Evolutionary conservation across 495 filamentous ascomycete species (phyloP).

Genomic region (Neurospora discreta): DNA sequence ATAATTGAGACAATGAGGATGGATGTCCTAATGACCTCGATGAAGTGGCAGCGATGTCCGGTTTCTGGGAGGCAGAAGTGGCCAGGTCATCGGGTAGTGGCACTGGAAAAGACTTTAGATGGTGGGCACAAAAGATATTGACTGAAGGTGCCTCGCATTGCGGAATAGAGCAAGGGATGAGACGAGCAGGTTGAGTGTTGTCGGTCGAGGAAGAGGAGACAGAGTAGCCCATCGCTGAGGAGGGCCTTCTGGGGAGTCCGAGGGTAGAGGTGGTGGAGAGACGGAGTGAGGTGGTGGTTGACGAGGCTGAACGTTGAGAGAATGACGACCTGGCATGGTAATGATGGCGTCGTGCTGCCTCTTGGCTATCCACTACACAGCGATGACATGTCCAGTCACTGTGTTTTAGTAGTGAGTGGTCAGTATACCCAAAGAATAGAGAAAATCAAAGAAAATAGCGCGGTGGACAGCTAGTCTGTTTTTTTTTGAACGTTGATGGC

Average conservation of each 20-base stretch:
- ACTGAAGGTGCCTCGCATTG: neutral
- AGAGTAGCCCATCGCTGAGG: neutral
- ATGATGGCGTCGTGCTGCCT: neutral
- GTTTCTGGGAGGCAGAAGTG: neutral
- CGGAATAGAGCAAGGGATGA: neutral
- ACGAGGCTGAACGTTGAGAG: neutral
- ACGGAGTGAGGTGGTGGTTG: neutral
- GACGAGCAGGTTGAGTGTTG: neutral
- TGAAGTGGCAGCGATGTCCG: neutral
- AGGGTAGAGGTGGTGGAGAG: neutral
- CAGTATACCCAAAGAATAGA: neutral
- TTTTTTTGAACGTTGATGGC: neutral
- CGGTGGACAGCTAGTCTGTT: neutral
- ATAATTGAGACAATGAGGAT: neutral
- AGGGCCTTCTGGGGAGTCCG: neutral
- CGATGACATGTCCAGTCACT: neutral
- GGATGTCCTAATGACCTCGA: neutral
- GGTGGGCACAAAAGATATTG: neutral
- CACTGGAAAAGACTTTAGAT: neutral
- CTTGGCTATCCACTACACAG: neutral
- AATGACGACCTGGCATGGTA: neutral
- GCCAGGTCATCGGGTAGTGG: neutral
- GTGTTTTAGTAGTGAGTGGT: neutral
- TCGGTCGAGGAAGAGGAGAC: neutral
- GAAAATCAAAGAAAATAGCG: neutral